These are phyloP conservation scores for Diplodia intermedia DNA, from an alignment of 2,329 filamentous ascomycete species.

Conservation along the genomic window DNA sequence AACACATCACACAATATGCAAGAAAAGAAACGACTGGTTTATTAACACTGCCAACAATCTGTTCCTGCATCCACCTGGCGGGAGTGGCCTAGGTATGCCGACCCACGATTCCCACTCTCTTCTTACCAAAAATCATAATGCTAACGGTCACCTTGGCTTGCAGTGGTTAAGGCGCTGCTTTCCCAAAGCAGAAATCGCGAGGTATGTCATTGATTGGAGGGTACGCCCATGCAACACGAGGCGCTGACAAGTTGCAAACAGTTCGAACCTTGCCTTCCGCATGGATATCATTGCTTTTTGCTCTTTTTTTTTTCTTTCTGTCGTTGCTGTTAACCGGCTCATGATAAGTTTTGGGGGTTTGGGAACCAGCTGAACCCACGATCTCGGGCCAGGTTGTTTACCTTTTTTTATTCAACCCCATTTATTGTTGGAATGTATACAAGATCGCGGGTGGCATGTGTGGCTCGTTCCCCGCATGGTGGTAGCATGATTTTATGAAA, in stretches of 20 bases:
- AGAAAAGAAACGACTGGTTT: constrained; percentile 4
- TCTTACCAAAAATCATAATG: neutral
- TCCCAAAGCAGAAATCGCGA: constrained; percentile 41
- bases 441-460: neutral
- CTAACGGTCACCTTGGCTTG: constrained; percentile 21
- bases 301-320: neutral
- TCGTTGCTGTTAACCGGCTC: neutral
- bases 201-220: constrained; percentile 1
- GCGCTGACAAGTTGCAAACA: constrained; percentile 38
- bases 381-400: neutral
- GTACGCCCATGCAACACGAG: neutral
- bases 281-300: constrained; percentile 14
- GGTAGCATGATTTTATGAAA: neutral
- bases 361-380: neutral
- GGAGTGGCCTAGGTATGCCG: constrained; percentile 25
- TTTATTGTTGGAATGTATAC: neutral
- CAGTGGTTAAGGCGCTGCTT: constrained; percentile 52
- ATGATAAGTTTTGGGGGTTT: neutral
- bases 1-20: neutral
- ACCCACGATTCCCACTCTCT: neutral
- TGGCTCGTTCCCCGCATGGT: neutral
- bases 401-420: neutral
- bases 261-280: constrained; percentile 41
- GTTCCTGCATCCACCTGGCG: constrained; percentile 2
- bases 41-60: neutral